Evolutionary conservation across 2,329 filamentous ascomycete genomes (phyloP), one percentile per base, ranked within the genome.

Genomic region (Pseudogymnoascus sp.): DNA sequence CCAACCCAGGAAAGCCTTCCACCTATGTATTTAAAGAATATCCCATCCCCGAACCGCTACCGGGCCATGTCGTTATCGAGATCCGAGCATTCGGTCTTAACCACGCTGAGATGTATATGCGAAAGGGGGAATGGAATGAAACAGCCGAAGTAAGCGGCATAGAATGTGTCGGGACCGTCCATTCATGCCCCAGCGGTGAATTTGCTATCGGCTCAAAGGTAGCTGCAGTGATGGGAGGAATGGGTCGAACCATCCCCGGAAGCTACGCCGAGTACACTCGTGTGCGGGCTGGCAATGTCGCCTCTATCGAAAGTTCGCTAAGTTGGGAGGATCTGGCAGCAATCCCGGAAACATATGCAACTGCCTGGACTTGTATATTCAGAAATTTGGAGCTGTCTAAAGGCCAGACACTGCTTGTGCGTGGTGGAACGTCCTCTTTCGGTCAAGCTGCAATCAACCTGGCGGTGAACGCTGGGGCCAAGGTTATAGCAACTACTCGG

Each of bases 1-100:
- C 65, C 28, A 63, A 59, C 20, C 62, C 58, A 30, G 60, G 62
- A 25, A 33, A 20, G 12, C 61, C 61, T 37, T 63, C 62, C 16
- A 61, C 25, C 30, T 63, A 58, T 16, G 38, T 57, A 28, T 58
- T 60, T 16, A 47, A 61, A 41, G 76, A 80, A 47, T 70, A 70
- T 3, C 71, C 74, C 1, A 74, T 78, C 35, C 79, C 79, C 1
- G 69, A 64, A 4, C 75, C 77, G 0, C 39, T 66, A 8, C 62
- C 66, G 1, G 69, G 70, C 59, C 70, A 77, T 57, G 70, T 77
- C 16, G 66, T 78, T 6, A 78, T 76, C 58, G 70, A 70, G 57
- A 72, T 78, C 11, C 68, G 74, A 47, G 75, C 75, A 1, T 72
- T 73, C 18, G 76, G 75, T 18, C 69, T 74, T 20, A 78, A 78